Evolutionary conservation across 352 stramenopile species (phyloP), one percentile per base, ranked within the genome.

Genomic region (Phytophthora tubulina): DNA sequence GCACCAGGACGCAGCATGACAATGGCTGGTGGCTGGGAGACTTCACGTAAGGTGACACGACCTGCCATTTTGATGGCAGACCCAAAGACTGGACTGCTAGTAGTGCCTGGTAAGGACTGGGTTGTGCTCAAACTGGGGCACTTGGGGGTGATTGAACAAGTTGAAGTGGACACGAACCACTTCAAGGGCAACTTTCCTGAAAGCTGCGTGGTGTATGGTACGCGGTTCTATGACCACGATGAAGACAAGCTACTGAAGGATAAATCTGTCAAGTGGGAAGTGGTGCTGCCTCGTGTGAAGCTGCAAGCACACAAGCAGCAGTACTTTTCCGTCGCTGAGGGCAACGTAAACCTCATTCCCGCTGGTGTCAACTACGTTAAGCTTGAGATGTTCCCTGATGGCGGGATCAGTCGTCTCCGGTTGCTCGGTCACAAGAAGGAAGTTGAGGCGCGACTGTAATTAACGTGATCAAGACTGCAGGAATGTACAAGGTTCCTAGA

Each of bases 101-200:
- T 80, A 30, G 82, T 95, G 13, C 85, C 92, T 2, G 91, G 90
- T 1, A 96, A 92, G 62, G 96, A 99, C 82, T 99, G 92, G 92
- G 81, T 89, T 3, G 82, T 98, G 52, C 77, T 99, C 30, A 96
- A 97, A 58, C 75, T 99, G 17, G 96, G 96, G 15, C 85, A 92
- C 36, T 45, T 80, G 13, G 85, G 85, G 7, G 72, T 93, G 48
- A 83, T 97, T 44, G 70, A 89, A 14, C 67, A 88, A 30, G 53
- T 95, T 44, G 88, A 94, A 49, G 84, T 99, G 5, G 96, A 99
- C 79, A 99, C 96, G 9, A 96, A 98, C 70, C 93, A 98, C 78
- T 98, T 98, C 70, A 97, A 96, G 64, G 96, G 96, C 61, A 99
- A 99, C 71, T 98, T 97, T 67, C 96, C 96, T 0, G 94, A 99